phyloP scores from a whole-genome alignment of 805 yeast species.

The Ogataea sp. region DNA sequence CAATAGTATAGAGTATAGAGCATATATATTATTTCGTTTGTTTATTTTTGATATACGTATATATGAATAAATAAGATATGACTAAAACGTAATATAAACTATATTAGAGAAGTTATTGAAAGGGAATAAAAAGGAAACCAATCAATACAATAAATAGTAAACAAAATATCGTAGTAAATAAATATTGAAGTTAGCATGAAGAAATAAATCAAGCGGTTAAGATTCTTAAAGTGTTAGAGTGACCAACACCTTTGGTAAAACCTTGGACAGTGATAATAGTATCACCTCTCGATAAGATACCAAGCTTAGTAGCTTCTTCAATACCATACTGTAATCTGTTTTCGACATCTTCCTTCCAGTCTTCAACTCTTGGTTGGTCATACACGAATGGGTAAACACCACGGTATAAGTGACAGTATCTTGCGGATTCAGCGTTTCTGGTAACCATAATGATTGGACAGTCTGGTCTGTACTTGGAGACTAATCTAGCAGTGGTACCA shows the following conservation, averaged over 20 bases:
- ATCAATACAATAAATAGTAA: neutral
- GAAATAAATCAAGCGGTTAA: slow-evolving; percentile 47
- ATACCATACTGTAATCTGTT: slow-evolving; percentile 90
- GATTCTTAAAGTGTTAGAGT: slow-evolving; percentile 97
- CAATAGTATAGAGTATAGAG: too few species aligned
- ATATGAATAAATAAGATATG: too few species aligned
- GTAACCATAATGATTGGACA: slow-evolving; percentile 98
- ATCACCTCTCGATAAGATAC: slow-evolving; percentile 82
- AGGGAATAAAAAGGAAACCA: neutral
- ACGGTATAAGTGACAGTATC: slow-evolving; percentile 93
- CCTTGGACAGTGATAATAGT: slow-evolving; percentile 94
- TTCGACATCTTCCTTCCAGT: slow-evolving; percentile 97
- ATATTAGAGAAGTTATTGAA: too few species aligned
- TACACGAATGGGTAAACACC: slow-evolving; percentile 98
- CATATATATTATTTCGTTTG: too few species aligned
- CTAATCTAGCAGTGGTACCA: slow-evolving; percentile 92
- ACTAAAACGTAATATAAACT: too few species aligned
- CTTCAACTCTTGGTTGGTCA: slow-evolving; percentile 51
- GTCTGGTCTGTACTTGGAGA: slow-evolving; percentile 95
- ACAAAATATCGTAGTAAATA: neutral
- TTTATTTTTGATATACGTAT: too few species aligned
- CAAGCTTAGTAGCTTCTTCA: slow-evolving; percentile 78
- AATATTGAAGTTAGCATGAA: neutral
- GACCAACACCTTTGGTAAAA: slow-evolving; percentile 97
- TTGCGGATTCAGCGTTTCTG: slow-evolving; percentile 87